Evolutionary conservation across 495 filamentous ascomycete genomes (phyloP).

Genomic region (Neurospora africana): DNA sequence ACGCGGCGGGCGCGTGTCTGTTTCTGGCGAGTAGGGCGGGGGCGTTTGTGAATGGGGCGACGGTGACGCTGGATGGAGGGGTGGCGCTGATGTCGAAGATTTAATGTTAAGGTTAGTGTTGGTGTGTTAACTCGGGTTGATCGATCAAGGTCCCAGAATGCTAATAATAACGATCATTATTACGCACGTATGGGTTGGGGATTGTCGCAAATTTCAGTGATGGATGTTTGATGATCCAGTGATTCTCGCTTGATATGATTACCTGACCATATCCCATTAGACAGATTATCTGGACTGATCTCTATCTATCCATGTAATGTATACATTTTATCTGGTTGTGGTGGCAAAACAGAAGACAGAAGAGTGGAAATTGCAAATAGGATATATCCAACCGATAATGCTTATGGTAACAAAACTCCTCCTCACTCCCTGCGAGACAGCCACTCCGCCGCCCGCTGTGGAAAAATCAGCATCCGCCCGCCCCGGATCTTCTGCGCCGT

Average conservation of each 20-base stretch:
- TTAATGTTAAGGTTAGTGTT: conserved; percentile 1
- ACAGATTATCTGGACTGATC: background rate
- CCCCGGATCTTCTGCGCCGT: background rate
- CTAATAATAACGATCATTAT: background rate
- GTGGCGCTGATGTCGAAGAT: conserved; percentile 25
- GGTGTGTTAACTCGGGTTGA: background rate
- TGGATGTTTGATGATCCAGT: background rate
- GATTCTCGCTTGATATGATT: background rate
- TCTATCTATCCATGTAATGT: background rate
- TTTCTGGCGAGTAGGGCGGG: conserved; percentile 64
- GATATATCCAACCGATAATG: background rate
- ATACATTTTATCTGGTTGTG: background rate
- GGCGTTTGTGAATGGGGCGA: conserved; percentile 66
- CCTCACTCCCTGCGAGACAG: background rate
- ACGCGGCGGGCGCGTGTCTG: conserved; percentile 67
- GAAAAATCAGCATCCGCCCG: background rate
- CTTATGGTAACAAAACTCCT: background rate
- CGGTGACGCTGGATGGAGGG: conserved; percentile 65
- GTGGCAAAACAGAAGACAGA: background rate
- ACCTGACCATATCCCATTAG: background rate
- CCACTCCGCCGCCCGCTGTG: background rate
- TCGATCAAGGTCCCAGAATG: background rate
- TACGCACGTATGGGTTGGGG: background rate
- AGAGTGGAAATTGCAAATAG: background rate
- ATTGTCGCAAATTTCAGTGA: background rate